Base-by-base conservation (phyloP, 2,329 filamentous ascomycete genomes). In the Magnaporthales sp. region DNA sequence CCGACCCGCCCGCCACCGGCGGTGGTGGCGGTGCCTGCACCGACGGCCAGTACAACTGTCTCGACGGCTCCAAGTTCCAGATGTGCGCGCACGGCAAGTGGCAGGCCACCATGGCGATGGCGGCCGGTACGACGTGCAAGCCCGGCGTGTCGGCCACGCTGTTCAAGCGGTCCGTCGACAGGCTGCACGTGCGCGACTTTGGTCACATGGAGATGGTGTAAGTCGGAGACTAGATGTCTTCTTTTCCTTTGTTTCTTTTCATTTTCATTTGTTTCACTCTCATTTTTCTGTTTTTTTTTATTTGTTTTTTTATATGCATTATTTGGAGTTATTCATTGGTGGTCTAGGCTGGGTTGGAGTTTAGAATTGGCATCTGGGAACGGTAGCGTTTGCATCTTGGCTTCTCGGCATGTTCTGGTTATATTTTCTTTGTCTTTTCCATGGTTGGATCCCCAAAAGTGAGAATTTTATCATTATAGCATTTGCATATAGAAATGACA, bases 61-160 rank as follows among this genome's bases (percentile, higher is more conserved):
- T 84, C 65, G 75, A 82, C 67, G 63, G 63, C 51, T 71, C 68
- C n/a, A 74, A 77, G 22, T 85, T 82, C 78, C 82, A 85, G 75
- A 81, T 79, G 67, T 86, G 83, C 70, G 82, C 81, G 24, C 79
- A 75, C 65, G 83, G 83, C 29, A 62, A 72, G 27, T 85, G 83
- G 83, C 78, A 80, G 2, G 69, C 69, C 3, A 67, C 74, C 64
- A 76, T 80, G 73, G 65, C 73, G 4, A 75, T 85, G 73, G 77
- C 83, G 0, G 67, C 74, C 0, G 83, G 83, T 66, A 84, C 80
- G 56, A 69, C 73, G 30, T 86, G 83, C 75, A 77, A 72, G 15
- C 69, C 74, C 24, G 81, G 81, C 29, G 38, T 46, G 15, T 46
- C 38, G 15, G n/a, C 38, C 7, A 46, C 38, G 4, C 15, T 46